A percentile compares a stretch with the other conserved stretches of the same genome.
Conservation (phyloP, 2,329 filamentous ascomycete genomes). For the Epichloe scottii region DNA sequence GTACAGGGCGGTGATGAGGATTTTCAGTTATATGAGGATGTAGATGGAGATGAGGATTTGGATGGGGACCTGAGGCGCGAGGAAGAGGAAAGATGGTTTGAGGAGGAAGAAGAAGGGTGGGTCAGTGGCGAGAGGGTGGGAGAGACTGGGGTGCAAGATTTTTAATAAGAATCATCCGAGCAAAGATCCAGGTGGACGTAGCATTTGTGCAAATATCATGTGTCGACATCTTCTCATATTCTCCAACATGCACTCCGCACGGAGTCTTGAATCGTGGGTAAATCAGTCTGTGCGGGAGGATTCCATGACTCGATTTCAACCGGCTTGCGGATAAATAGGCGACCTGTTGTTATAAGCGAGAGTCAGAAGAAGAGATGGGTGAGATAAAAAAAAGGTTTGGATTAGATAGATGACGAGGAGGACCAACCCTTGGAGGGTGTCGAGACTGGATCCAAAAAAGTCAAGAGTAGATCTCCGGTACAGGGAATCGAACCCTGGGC, state of each 20-base stretch:
- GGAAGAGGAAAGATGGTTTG: slow-evolving; percentile 65
- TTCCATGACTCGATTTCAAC: no score
- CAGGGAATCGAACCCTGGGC: slow-evolving; percentile 24
- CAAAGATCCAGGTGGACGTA: neutral
- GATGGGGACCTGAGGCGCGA: slow-evolving; percentile 52
- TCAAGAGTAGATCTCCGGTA: slow-evolving; percentile 15
- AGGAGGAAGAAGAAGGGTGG: slow-evolving; percentile 63
- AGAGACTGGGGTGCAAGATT: slow-evolving; percentile 63
- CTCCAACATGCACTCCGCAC: neutral
- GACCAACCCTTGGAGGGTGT: neutral
- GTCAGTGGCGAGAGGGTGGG: slow-evolving; percentile 35
- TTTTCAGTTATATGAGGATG: slow-evolving; percentile 54
- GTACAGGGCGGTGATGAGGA: slow-evolving; percentile 62
- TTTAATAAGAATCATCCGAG: slow-evolving; percentile 38
- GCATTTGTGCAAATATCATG: neutral
- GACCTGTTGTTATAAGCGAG: no score
- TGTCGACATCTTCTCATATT: neutral
- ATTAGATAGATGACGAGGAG: neutral
- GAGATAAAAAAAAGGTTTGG: slow-evolving; percentile 8
- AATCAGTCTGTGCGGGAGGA: neutral
- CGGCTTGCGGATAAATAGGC: no score
- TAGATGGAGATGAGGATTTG: slow-evolving; percentile 61
- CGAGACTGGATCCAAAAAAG: neutral
- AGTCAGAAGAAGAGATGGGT: no score
- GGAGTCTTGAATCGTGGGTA: neutral